Evolutionary conservation across 805 yeast species (phyloP).

Genomic region (Scheffersomyces lignosus): DNA sequence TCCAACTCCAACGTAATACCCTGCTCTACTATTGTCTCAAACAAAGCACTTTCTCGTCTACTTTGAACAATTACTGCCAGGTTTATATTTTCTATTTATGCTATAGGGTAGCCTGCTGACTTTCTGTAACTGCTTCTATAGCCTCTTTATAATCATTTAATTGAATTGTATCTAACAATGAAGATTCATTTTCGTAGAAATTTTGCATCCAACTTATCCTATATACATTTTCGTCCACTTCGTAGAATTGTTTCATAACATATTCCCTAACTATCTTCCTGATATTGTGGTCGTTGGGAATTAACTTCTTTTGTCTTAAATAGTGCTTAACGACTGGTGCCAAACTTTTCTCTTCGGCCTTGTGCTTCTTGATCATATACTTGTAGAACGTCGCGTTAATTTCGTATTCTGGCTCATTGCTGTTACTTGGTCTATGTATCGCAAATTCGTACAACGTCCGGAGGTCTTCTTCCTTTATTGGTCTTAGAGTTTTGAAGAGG

Average conservation of each 20-base stretch:
- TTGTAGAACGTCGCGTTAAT: slow-evolving; percentile 26
- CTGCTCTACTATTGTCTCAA: too few relatives aligned
- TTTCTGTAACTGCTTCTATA: too few relatives aligned
- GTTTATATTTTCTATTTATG: too few relatives aligned
- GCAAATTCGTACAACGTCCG: slow-evolving; percentile 17
- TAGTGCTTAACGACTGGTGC: slow-evolving; percentile 18
- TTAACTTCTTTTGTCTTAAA: slow-evolving; percentile 22
- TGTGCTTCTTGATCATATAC: slow-evolving; percentile 25
- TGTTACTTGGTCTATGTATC: slow-evolving; percentile 6
- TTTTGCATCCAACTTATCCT: slow-evolving; percentile 24
- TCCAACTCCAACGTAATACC: too few relatives aligned
- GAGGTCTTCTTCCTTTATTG: slow-evolving; percentile 20
- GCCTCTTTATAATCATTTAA: slow-evolving; percentile 1
- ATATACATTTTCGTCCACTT: slow-evolving; percentile 15
- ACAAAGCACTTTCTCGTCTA: too few relatives aligned
- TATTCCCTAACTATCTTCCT: slow-evolving; percentile 26
- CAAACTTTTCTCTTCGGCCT: slow-evolving; percentile 9
- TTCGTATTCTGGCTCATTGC: not conserved
- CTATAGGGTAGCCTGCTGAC: too few relatives aligned
- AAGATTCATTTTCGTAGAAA: slow-evolving; percentile 19
- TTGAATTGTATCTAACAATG: slow-evolving; percentile 2
- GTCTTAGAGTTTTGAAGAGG: slow-evolving; percentile 16
- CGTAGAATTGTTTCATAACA: slow-evolving; percentile 29
- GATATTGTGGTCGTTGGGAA: slow-evolving; percentile 32
- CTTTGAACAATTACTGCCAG: too few relatives aligned